These are phyloP conservation scores for Albifimbria verrucaria DNA, from an alignment of 2,329 filamentous ascomycete species.

Conservation along the genomic window DNA sequence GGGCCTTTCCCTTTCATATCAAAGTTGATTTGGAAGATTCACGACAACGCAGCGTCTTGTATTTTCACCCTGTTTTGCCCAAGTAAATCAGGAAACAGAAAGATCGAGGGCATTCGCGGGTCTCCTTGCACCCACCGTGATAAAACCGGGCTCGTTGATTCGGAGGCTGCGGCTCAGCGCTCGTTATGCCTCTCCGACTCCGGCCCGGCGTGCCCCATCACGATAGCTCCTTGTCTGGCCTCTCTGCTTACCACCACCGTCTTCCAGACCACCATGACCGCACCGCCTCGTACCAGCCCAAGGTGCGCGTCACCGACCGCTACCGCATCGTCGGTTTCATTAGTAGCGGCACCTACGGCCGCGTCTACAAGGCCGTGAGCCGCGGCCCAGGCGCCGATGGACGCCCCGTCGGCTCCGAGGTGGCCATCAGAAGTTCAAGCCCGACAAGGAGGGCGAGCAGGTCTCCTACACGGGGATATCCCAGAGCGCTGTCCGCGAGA, in stretches of 20 bases:
- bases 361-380: slow-evolving; percentile 91
- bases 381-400: slow-evolving; percentile 43
- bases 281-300: slow-evolving; percentile 61
- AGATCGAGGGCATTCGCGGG: too few species aligned
- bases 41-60: too few species aligned
- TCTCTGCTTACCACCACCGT: slow-evolving; percentile 26
- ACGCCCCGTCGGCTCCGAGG: slow-evolving; percentile 62
- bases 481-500: slow-evolving; percentile 94
- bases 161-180: too few species aligned
- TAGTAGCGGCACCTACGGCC: slow-evolving; percentile 94
- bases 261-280: slow-evolving; percentile 51
- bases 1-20: not conserved
- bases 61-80: too few species aligned
- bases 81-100: too few species aligned
- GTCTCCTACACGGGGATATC: slow-evolving; percentile 96
- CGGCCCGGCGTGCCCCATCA: slow-evolving; percentile 23
- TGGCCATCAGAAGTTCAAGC: slow-evolving; percentile 99
- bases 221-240: slow-evolving; percentile 12
- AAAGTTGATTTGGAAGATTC: not conserved
- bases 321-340: slow-evolving; percentile 99
- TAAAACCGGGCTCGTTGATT: too few species aligned
- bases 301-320: slow-evolving; percentile 84
- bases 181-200: slow-evolving; percentile 33
- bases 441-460: slow-evolving; percentile 94
- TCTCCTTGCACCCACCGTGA: too few species aligned